Evolutionary conservation across 176 grass and related monocot species (phyloP).

Genomic region (Microstegium vimineum): DNA sequence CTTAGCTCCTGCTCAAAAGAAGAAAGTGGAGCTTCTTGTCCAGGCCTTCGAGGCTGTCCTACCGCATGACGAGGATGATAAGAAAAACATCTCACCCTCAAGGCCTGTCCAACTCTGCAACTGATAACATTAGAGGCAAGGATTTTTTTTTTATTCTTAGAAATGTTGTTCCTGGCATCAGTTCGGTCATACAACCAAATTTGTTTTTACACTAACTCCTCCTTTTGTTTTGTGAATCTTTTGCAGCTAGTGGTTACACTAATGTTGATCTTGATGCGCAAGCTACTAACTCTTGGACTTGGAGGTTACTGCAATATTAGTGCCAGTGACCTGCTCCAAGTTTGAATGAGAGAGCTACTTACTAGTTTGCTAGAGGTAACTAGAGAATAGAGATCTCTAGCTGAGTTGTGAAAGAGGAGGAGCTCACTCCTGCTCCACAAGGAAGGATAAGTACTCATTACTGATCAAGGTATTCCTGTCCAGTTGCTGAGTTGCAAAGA

Average conservation of each 20-base stretch:
- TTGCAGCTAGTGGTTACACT: constrained; percentile 56
- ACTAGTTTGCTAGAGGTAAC: constrained; percentile 13
- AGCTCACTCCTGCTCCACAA: constrained; percentile 12
- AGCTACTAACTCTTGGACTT: constrained; percentile 59
- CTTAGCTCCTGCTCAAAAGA: constrained; percentile 58
- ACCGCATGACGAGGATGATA: constrained; percentile 40
- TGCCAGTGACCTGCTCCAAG: constrained; percentile 51
- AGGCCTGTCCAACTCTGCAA: constrained; percentile 37
- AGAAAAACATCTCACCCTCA: constrained; percentile 33
- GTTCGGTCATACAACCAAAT: neutral
- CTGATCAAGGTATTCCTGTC: constrained; percentile 28
- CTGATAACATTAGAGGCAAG: constrained; percentile 44
- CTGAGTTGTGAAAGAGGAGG: constrained; percentile 1
- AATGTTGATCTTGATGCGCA: constrained; percentile 21
- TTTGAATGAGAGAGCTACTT: constrained; percentile 36
- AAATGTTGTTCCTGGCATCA: neutral
- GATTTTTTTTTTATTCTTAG: neutral
- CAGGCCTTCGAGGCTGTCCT: constrained; percentile 84
- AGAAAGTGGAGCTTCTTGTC: constrained; percentile 91
- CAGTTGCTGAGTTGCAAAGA: constrained; percentile 31
- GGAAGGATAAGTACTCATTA: constrained; percentile 19
- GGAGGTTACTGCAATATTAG: constrained; percentile 79
- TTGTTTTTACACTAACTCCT: neutral
- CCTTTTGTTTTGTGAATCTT: neutral
- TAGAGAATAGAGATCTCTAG: constrained; percentile 23